Evolutionary conservation across 352 stramenopile species (phyloP).

Genomic region (Pythium scleroteichum): DNA sequence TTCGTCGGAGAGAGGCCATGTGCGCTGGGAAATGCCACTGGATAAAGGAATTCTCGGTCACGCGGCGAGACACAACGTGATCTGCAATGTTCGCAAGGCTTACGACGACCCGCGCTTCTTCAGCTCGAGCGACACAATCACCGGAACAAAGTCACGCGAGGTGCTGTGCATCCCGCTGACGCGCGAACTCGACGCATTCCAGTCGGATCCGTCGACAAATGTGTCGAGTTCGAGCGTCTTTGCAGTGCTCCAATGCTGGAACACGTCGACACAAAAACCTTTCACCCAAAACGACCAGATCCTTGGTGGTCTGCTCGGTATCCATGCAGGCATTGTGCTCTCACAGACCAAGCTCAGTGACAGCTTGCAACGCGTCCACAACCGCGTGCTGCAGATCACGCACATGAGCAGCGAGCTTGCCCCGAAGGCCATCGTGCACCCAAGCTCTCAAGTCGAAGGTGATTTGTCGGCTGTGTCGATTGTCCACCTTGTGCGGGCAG

Average conservation of each 20-base stretch:
- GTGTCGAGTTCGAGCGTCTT: conserved; percentile 40
- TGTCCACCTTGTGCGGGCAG: conserved; percentile 52
- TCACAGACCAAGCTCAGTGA: conserved; percentile 49
- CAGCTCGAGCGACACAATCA: conserved; percentile 75
- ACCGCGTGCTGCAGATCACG: conserved; percentile 56
- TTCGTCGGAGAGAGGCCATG: conserved; percentile 42
- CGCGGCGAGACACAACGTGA: conserved; percentile 44
- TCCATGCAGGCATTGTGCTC: conserved; percentile 61
- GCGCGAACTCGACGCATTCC: conserved; percentile 43
- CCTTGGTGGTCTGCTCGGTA: conserved; percentile 49
- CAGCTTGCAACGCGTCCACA: conserved; percentile 59
- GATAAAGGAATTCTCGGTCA: conserved; percentile 74
- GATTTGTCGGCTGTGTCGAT: conserved; percentile 24
- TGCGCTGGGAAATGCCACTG: conserved; percentile 61
- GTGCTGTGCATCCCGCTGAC: conserved; percentile 69
- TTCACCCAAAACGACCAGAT: conserved; percentile 82
- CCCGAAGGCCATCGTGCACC: conserved; percentile 22
- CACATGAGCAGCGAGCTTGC: conserved; percentile 50
- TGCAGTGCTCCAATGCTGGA: conserved; percentile 68
- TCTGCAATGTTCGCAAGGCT: conserved; percentile 63
- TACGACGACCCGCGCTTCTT: conserved; percentile 80
- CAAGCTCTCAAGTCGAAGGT: too few species aligned
- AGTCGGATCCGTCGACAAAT: conserved; percentile 21
- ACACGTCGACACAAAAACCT: conserved; percentile 67
- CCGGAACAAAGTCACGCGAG: conserved; percentile 50